phyloP scores from a whole-genome alignment of 305 asterid genomes.

The Solanum hybrid region DNA sequence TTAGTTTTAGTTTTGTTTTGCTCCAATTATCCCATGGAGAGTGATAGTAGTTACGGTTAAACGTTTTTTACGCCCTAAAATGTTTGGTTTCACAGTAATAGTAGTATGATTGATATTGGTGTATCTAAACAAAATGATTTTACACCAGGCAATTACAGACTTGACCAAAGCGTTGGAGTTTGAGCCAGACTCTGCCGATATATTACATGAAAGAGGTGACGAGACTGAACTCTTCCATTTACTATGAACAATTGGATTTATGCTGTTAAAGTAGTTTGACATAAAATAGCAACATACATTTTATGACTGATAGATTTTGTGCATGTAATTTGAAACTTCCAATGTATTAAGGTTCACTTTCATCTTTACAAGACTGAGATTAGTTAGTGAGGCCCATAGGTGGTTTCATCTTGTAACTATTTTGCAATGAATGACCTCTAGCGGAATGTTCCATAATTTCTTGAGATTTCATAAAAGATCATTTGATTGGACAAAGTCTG shows the following conservation, averaged over 20 bases:
- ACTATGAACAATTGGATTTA: neutral
- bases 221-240: constrained; percentile 2
- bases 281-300: neutral
- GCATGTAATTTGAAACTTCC: neutral
- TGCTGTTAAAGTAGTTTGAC: neutral
- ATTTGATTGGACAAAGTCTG: neutral
- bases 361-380: neutral
- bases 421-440: neutral
- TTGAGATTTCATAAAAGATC: neutral
- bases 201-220: constrained; percentile 94
- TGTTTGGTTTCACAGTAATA: neutral
- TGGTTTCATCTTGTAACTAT: neutral
- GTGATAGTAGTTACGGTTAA: neutral
- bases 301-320: neutral
- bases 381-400: neutral
- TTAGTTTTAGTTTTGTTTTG: neutral
- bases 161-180: constrained; percentile 91
- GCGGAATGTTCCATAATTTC: neutral
- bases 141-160: constrained; percentile 83
- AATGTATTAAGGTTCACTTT: neutral
- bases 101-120: neutral
- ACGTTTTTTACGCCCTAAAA: neutral
- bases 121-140: neutral
- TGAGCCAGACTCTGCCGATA: constrained; percentile 71
- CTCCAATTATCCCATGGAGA: neutral